phyloP scores from a whole-genome alignment of 768 basidiomycete species.

The Panus rudis region DNA sequence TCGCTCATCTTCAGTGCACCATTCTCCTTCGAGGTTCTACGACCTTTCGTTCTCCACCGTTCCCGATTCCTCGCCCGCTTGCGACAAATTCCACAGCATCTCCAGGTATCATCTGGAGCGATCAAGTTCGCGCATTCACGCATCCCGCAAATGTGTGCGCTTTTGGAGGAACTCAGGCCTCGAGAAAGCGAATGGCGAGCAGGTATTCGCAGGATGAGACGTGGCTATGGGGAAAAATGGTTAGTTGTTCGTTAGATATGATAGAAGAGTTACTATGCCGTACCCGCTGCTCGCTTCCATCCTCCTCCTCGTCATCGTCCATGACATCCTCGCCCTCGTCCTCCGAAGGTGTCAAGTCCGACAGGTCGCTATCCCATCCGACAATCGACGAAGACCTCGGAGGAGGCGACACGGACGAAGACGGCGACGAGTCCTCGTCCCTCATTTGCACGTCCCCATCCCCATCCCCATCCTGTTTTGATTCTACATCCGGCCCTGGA shows the following conservation, averaged over 20 bases:
- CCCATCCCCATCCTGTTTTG: background rate
- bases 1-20: too few relatives aligned
- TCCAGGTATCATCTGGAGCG: conserved; percentile 11
- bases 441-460: background rate
- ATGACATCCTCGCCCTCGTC: conserved; percentile 14
- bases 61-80: too few relatives aligned
- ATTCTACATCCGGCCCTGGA: background rate
- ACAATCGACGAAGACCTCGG: background rate
- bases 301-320: conserved; percentile 9
- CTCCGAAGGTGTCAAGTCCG: conserved; percentile 20
- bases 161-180: background rate
- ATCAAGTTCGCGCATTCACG: conserved; percentile 12
- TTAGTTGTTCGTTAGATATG: background rate
- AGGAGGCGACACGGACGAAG: too few relatives aligned
- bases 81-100: too few relatives aligned
- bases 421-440: background rate
- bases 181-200: too few relatives aligned
- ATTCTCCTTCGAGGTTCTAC: too few relatives aligned
- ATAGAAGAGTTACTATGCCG: background rate
- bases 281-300: conserved; percentile 3
- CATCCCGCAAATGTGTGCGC: conserved; percentile 13
- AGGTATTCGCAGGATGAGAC: too few relatives aligned
- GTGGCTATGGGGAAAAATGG: too few relatives aligned
- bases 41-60: too few relatives aligned
- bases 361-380: conserved; percentile 16